Evolutionary conservation across 768 basidiomycete genomes (phyloP).

Genomic region (Leucosporidium creatinivorum): DNA sequence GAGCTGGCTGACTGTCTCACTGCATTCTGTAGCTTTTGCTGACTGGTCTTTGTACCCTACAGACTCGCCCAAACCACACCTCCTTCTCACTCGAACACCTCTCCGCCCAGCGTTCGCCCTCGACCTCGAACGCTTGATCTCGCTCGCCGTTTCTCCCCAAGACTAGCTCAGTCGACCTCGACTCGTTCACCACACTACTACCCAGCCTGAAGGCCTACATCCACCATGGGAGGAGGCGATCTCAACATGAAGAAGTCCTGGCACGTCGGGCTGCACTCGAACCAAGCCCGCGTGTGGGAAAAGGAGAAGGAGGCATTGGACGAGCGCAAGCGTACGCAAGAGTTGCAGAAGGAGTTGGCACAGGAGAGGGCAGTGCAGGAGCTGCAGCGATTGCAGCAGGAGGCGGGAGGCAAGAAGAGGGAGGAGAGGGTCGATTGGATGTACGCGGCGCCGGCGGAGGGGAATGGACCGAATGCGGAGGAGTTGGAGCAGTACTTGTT

Average conservation of each 20-base stretch:
- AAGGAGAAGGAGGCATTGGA: constrained; percentile 96
- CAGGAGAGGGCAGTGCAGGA: constrained; percentile 96
- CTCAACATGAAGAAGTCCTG: constrained; percentile 80
- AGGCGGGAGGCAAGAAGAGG: constrained; percentile 75
- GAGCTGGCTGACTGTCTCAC: too few relatives aligned
- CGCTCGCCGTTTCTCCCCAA: too few relatives aligned
- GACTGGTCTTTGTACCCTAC: too few relatives aligned
- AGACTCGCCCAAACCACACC: too few relatives aligned
- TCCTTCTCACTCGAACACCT: too few relatives aligned
- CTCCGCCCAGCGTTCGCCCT: too few relatives aligned
- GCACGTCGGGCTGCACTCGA: constrained; percentile 56
- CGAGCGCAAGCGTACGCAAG: constrained; percentile 96
- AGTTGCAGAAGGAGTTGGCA: constrained; percentile 93
- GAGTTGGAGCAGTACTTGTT: constrained; percentile 94
- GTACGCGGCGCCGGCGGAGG: constrained; percentile 95
- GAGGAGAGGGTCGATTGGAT: constrained; percentile 97
- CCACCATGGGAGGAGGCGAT: constrained; percentile 58
- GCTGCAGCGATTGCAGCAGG: constrained; percentile 88
- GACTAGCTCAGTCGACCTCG: too few relatives aligned
- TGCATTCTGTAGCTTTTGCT: too few relatives aligned
- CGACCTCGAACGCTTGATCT: too few relatives aligned
- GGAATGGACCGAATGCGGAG: constrained; percentile 74
- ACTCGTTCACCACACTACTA: too few relatives aligned
- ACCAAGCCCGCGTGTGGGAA: constrained; percentile 99
- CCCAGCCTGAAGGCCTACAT: too few relatives aligned